Percentiles rank a stretch among this genome's conserved stretches.
phyloP scores from a whole-genome alignment of 2,329 filamentous ascomycete genomes.

The Stachybotrys chartarum region DNA sequence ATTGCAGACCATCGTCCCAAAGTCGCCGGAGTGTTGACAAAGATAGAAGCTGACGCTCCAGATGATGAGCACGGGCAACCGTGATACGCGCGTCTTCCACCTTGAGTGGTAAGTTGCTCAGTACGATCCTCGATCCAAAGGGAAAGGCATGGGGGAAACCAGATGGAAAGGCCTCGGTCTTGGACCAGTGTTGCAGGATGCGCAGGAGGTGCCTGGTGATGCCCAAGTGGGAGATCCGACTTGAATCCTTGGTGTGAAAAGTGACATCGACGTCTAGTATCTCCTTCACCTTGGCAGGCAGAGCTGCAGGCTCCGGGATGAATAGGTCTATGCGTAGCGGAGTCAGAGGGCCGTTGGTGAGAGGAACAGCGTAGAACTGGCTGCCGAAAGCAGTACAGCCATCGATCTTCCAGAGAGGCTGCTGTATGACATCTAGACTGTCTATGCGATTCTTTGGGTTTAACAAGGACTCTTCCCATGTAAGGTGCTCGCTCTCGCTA shows the following conservation, averaged over 20 bases:
- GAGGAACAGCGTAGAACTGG: slow-evolving; percentile 49
- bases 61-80: slow-evolving; percentile 41
- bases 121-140: slow-evolving; percentile 51
- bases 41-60: slow-evolving; percentile 46
- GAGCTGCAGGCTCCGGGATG: slow-evolving; percentile 41
- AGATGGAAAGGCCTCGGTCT: slow-evolving; percentile 17
- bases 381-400: slow-evolving; percentile 50
- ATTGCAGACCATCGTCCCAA: slow-evolving; percentile 33
- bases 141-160: slow-evolving; percentile 38
- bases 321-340: slow-evolving; percentile 53
- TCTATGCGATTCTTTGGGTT: slow-evolving; percentile 57
- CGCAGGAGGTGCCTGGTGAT: slow-evolving; percentile 48
- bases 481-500: background rate
- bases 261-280: slow-evolving; percentile 41
- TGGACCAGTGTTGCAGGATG: slow-evolving; percentile 45
- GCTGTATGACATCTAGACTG: slow-evolving; percentile 37
- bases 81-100: slow-evolving; percentile 36
- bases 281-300: slow-evolving; percentile 31
- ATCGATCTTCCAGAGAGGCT: slow-evolving; percentile 51
- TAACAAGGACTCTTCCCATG: slow-evolving; percentile 42
- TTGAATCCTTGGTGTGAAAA: slow-evolving; percentile 48
- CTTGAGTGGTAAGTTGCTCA: slow-evolving; percentile 42
- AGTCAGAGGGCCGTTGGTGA: slow-evolving; percentile 37
- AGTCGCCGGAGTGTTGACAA: slow-evolving; percentile 29
- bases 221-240: slow-evolving; percentile 39